Conservation (phyloP, 2,329 filamentous ascomycete species). For the Ascochyta fabae region DNA sequence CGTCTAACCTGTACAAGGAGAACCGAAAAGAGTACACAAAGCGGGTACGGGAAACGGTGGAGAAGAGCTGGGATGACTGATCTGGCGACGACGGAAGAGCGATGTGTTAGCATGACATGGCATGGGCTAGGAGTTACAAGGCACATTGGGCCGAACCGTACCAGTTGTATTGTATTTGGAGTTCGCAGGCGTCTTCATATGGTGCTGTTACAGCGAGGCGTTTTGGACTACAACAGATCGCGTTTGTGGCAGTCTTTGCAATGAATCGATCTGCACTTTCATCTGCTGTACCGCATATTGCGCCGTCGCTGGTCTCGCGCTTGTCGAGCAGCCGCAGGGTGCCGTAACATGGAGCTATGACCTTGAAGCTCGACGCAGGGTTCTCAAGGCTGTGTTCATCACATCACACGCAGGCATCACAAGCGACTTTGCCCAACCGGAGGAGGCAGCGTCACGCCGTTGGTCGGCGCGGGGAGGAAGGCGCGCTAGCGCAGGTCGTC, state of each 20-base stretch:
- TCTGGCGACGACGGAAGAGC: not conserved
- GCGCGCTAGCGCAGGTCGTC: conserved; percentile 32
- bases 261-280: not conserved
- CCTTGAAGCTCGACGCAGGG: not conserved
- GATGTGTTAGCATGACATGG: conserved; percentile 20
- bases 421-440: conserved; percentile 3
- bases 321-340: not conserved
- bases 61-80: conserved; percentile 98
- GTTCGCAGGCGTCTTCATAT: conserved; percentile 18
- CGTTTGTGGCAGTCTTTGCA: conserved; percentile 19
- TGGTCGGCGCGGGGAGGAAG: conserved; percentile 25
- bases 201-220: conserved; percentile 34
- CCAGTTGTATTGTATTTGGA: conserved; percentile 24
- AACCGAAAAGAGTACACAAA: conserved; percentile 97
- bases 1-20: conserved; percentile 97
- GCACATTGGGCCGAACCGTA: conserved; percentile 4
- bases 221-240: conserved; percentile 24
- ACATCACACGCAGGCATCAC: not conserved
- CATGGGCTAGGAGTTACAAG: conserved; percentile 30
- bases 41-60: conserved; percentile 91
- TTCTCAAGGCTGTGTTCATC: not conserved
- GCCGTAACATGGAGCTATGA: not conserved
- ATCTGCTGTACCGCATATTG: not conserved
- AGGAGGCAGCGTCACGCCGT: conserved; percentile 25
- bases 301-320: not conserved